Evolutionary conservation across 2,329 filamentous ascomycete genomes (phyloP).

Genomic region (Mariannaea sp.): DNA sequence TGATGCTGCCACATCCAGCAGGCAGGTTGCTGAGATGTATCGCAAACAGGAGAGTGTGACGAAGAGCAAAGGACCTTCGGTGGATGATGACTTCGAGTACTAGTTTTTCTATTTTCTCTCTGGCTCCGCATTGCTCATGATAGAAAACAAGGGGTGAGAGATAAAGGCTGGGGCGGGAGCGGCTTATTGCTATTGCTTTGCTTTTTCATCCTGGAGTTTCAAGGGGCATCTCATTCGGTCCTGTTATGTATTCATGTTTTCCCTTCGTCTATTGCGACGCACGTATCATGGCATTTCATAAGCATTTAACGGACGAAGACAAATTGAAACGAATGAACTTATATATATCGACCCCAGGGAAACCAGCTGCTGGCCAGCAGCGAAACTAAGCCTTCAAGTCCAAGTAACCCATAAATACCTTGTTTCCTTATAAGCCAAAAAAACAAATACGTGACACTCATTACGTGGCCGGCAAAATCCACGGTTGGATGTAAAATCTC

Average conservation of each 20-base stretch:
- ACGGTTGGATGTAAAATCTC: neutral
- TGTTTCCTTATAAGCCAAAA: neutral
- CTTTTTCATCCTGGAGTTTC: neutral
- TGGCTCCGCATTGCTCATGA: neutral
- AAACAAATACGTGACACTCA: conserved; percentile 3
- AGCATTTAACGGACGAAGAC: conserved; percentile 1
- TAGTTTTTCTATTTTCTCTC: conserved; percentile 45
- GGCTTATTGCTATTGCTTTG: neutral
- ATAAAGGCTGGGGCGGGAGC: neutral
- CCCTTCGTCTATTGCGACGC: neutral
- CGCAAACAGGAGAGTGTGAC: conserved; percentile 87
- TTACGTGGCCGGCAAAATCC: conserved; percentile 1
- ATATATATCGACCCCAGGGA: neutral
- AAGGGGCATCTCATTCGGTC: neutral
- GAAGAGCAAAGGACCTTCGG: conserved; percentile 82
- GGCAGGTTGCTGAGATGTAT: conserved; percentile 96
- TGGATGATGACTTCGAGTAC: conserved; percentile 99
- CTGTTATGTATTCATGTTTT: neutral
- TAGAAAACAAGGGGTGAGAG: neutral
- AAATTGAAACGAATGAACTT: neutral
- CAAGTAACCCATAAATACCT: too few species aligned
- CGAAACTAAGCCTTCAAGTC: too few species aligned
- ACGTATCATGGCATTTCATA: neutral
- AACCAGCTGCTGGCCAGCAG: neutral
- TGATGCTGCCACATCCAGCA: conserved; percentile 81